Conservation (phyloP, 2,329 filamentous ascomycete genomes). For the Didymella keratinophila region DNA sequence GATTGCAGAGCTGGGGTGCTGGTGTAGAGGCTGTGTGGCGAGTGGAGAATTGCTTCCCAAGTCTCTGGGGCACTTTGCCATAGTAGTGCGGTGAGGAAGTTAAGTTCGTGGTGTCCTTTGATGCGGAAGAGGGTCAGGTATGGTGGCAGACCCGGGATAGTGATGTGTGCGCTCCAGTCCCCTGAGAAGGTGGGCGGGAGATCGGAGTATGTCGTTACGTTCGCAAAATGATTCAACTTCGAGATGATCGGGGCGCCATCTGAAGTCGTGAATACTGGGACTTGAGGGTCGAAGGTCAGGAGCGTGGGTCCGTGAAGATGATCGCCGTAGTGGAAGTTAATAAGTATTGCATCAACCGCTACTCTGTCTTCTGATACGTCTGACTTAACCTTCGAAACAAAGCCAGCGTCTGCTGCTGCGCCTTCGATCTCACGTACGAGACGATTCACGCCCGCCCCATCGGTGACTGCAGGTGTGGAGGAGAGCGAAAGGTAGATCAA, state of each 20-base stretch:
- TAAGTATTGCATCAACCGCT: not conserved
- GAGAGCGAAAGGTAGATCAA: not conserved
- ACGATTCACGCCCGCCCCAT: not conserved
- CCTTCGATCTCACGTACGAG: not conserved
- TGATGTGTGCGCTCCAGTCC: not conserved
- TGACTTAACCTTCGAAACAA: not conserved
- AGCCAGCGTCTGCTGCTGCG: not conserved
- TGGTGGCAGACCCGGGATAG: slow-evolving; percentile 4
- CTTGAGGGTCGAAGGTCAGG: not conserved
- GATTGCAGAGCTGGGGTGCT: slow-evolving; percentile 16
- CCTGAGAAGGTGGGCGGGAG: not conserved
- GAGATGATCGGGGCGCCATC: not conserved
- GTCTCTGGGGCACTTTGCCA: not conserved
- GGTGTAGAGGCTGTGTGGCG: slow-evolving; percentile 15
- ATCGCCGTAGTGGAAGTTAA: not conserved
- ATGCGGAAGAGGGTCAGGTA: slow-evolving; percentile 20
- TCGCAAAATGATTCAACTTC: not conserved
- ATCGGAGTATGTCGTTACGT: slow-evolving; percentile 1
- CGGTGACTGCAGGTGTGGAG: not conserved
- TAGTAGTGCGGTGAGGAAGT: slow-evolving; percentile 15
- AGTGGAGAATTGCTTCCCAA: slow-evolving; percentile 17
- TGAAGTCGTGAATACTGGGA: not conserved
- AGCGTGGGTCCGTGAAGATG: not conserved
- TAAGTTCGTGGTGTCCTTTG: slow-evolving; percentile 14
- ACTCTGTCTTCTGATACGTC: too few relatives aligned